These are phyloP conservation scores for Colletotrichum sp. DNA, from an alignment of 2,329 filamentous ascomycete genomes.

Conservation along the genomic window DNA sequence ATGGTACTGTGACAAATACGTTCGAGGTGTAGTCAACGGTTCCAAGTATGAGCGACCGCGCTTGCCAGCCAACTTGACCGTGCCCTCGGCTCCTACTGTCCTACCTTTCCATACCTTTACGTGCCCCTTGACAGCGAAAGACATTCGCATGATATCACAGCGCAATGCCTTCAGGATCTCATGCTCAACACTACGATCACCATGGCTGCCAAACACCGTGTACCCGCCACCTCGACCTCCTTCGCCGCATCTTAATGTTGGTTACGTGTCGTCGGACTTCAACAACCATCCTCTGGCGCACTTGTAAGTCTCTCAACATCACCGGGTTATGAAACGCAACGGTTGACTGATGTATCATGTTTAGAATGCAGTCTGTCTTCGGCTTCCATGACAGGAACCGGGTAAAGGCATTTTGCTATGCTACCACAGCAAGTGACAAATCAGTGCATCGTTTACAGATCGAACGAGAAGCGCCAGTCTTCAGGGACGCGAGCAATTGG, in stretches of 20 bases:
- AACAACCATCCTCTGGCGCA: conserved; percentile 98
- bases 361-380: conserved; percentile 95
- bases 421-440: conserved; percentile 88
- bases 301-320: conserved; percentile 54
- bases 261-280: conserved; percentile 97
- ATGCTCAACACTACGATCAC: conserved; percentile 81
- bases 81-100: conserved; percentile 91
- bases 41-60: conserved; percentile 73
- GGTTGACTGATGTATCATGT: conserved; percentile 10
- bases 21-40: conserved; percentile 62
- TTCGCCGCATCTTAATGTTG: conserved; percentile 82
- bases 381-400: conserved; percentile 79
- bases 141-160: conserved; percentile 93
- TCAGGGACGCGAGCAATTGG: conserved; percentile 89
- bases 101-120: conserved; percentile 98
- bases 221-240: conserved; percentile 88
- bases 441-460: conserved; percentile 92
- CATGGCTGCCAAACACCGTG: conserved; percentile 84
- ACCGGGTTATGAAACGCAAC: neutral
- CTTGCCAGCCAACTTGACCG: conserved; percentile 73
- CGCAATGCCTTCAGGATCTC: conserved; percentile 93
- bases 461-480: conserved; percentile 88
- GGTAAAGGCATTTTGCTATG: conserved; percentile 91
- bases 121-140: conserved; percentile 86
- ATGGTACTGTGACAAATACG: conserved; percentile 86